Percentiles rank a stretch among this genome's conserved stretches.
Evolutionary conservation across 1,139 yeast species (phyloP).

Genomic region (Taphrina deformans): DNA sequence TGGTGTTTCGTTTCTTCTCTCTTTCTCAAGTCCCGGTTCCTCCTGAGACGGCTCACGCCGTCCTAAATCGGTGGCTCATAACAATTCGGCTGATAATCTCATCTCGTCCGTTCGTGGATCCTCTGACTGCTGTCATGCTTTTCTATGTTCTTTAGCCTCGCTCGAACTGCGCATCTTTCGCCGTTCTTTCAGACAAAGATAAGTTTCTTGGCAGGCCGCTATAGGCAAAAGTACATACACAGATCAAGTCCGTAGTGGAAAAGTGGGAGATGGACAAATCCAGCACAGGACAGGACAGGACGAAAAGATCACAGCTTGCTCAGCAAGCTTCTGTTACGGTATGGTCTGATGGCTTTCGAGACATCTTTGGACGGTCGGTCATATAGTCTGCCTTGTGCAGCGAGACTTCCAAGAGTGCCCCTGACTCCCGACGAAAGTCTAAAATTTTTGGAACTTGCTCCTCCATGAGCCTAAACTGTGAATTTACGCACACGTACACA

Average conservation of each 20-base stretch:
- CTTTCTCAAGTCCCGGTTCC: constrained; percentile 24
- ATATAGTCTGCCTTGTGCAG: not conserved
- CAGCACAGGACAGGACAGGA: constrained; percentile 3
- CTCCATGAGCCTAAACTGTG: not conserved
- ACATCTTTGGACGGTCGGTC: not conserved
- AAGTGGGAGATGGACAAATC: constrained; percentile 26
- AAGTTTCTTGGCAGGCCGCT: constrained; percentile 21
- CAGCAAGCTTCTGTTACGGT: not conserved
- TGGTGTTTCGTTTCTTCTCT: not conserved
- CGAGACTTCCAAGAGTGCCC: not conserved
- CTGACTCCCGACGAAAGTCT: not conserved
- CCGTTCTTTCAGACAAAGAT: constrained; percentile 19
- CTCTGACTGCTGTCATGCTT: constrained; percentile 24
- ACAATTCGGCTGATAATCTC: not conserved
- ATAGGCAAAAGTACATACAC: constrained; percentile 20
- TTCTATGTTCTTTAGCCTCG: constrained; percentile 19
- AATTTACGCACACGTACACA: not conserved
- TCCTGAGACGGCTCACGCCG: constrained; percentile 16
- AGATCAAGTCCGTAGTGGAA: constrained; percentile 20
- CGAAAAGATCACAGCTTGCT: not conserved
- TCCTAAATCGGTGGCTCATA: constrained; percentile 25
- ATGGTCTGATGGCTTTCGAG: not conserved
- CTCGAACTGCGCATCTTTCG: constrained; percentile 32
- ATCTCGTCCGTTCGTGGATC: constrained; percentile 1
- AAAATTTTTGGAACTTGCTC: constrained; percentile 7